Conservation (phyloP, 2,329 filamentous ascomycete genomes). For the Colletotrichum limetticola region DNA sequence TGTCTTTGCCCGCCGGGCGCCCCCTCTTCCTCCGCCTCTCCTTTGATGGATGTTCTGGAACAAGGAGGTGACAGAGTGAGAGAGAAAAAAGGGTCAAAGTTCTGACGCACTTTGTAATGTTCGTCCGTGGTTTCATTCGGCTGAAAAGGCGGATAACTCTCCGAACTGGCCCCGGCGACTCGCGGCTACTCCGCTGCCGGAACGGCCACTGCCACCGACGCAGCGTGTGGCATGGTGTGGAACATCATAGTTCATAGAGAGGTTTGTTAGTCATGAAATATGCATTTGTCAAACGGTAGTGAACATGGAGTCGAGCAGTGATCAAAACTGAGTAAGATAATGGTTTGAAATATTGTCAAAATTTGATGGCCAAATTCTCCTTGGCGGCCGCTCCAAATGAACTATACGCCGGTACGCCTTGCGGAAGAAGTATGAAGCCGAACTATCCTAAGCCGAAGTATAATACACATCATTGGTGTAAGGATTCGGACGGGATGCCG, state of each 20-base stretch:
- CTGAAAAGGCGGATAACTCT: slow-evolving; percentile 23
- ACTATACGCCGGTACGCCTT: slow-evolving; percentile 35
- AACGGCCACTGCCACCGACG: neutral
- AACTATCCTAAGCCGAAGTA: slow-evolving; percentile 33
- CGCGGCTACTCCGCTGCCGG: slow-evolving; percentile 16
- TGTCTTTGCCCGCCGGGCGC: neutral
- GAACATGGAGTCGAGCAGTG: neutral
- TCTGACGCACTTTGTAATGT: slow-evolving; percentile 7
- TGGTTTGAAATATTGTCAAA: neutral
- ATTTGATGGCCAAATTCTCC: slow-evolving; percentile 16
- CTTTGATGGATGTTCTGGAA: neutral
- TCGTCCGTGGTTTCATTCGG: slow-evolving; percentile 22
- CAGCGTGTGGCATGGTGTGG: too few species aligned
- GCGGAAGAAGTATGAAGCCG: slow-evolving; percentile 22
- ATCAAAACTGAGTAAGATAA: neutral
- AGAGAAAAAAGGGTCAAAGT: neutral
- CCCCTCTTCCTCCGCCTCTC: neutral
- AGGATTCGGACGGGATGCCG: neutral
- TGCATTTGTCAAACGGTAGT: neutral
- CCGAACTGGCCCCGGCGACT: neutral
- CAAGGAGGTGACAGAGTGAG: slow-evolving; percentile 13
- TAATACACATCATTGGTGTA: slow-evolving; percentile 26
- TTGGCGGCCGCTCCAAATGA: slow-evolving; percentile 21
- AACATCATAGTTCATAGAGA: neutral
- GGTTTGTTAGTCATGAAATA: neutral